Percentiles rank a stretch among this genome's conserved stretches.
Evolutionary conservation across 768 basidiomycete species (phyloP).

Genomic region (Boletus pseudopeckii): DNA sequence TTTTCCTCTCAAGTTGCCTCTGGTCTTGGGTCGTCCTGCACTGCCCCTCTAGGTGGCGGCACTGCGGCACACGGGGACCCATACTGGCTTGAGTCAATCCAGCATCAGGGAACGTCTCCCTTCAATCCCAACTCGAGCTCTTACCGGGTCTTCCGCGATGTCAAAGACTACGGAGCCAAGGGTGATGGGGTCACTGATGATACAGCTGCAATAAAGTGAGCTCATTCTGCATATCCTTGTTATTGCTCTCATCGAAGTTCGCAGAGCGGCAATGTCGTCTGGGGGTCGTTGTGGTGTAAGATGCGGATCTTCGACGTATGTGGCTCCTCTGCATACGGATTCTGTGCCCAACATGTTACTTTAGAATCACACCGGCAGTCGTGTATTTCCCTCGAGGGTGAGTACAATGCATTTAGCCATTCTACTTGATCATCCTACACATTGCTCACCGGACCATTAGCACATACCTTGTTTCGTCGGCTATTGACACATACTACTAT

Average conservation of each 20-base stretch:
- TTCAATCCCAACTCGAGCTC: conserved; percentile 49
- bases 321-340: background rate
- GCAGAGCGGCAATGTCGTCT: conserved; percentile 56
- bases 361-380: conserved; percentile 52
- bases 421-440: background rate
- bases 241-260: background rate
- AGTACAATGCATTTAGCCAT: background rate
- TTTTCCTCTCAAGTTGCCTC: conserved; percentile 7
- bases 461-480: conserved; percentile 28
- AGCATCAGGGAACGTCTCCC: conserved; percentile 62
- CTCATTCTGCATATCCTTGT: background rate
- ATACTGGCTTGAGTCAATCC: conserved; percentile 67
- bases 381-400: conserved; percentile 71
- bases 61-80: conserved; percentile 49
- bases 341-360: background rate
- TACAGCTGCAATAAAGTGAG: conserved; percentile 66
- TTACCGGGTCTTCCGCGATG: conserved; percentile 73
- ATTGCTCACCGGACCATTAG: conserved; percentile 6
- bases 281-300: conserved; percentile 56
- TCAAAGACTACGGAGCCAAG: conserved; percentile 52
- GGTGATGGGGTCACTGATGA: conserved; percentile 67
- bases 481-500: conserved; percentile 30
- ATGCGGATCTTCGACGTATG: conserved; percentile 54
- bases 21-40: conserved; percentile 37
- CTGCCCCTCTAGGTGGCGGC: conserved; percentile 26